Percentiles rank a stretch among this genome's conserved stretches.
These are phyloP conservation scores for Fusarium armeniacum DNA, from an alignment of 2,329 filamentous ascomycete genomes.

Conservation along the genomic window DNA sequence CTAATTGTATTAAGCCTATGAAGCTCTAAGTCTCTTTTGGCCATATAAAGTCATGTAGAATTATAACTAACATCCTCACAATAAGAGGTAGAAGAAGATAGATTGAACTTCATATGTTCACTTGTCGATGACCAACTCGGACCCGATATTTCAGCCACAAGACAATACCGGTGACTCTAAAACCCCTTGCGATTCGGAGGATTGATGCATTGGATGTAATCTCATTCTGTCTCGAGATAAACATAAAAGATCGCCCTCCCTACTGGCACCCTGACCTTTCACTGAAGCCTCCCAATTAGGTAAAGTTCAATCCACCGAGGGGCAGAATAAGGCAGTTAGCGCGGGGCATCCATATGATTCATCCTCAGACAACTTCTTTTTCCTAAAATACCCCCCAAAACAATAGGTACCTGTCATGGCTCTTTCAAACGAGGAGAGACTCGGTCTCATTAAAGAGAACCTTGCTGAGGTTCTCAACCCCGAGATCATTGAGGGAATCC, in stretches of 20 bases:
- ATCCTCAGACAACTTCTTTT: background rate
- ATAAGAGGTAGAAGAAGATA: background rate
- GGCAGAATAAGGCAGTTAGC: slow-evolving; percentile 6
- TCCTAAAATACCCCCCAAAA: background rate
- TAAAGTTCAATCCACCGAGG: slow-evolving; percentile 10
- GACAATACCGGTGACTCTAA: background rate
- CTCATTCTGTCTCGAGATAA: background rate
- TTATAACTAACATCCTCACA: background rate
- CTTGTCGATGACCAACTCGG: background rate
- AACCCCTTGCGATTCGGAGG: background rate
- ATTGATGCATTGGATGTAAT: background rate
- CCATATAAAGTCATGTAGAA: background rate
- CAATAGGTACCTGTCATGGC: slow-evolving; percentile 18
- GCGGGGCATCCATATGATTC: slow-evolving; percentile 15
- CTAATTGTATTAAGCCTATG: background rate
- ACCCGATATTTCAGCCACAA: background rate
- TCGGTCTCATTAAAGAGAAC: slow-evolving; percentile 83
- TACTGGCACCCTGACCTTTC: background rate
- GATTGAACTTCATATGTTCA: background rate
- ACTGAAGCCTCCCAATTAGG: slow-evolving; percentile 5
- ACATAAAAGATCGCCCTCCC: background rate
- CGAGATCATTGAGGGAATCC: slow-evolving; percentile 83
- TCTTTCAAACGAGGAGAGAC: slow-evolving; percentile 64
- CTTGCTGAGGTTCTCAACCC: slow-evolving; percentile 85
- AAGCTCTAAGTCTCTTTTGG: background rate